Evolutionary conservation across 106 monocot species (phyloP).

Genomic region (Narthecium ossifragum): DNA sequence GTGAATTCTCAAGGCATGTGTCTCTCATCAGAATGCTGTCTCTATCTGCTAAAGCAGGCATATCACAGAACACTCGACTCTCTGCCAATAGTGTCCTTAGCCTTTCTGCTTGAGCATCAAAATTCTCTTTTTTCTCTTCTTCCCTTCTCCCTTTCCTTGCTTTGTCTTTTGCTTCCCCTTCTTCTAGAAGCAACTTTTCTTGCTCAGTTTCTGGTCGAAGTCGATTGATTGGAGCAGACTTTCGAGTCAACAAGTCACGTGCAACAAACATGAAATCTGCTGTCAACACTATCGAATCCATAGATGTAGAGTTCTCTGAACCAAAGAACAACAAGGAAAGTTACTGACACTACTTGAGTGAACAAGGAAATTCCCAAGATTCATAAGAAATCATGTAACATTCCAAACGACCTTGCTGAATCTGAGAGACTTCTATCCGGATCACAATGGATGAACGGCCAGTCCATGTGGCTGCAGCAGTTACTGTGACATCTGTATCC

Average conservation of each 20-base stretch:
- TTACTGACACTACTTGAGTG: neutral
- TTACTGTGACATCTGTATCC: slow-evolving; percentile 76
- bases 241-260: slow-evolving; percentile 81
- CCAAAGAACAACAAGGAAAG: neutral
- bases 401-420: slow-evolving; percentile 34
- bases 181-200: slow-evolving; percentile 54
- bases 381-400: neutral
- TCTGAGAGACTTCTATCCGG: slow-evolving; percentile 83
- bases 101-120: slow-evolving; percentile 39
- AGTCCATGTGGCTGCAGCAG: slow-evolving; percentile 84
- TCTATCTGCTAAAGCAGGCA: slow-evolving; percentile 88
- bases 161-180: slow-evolving; percentile 68
- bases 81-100: slow-evolving; percentile 67
- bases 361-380: neutral
- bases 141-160: slow-evolving; percentile 47
- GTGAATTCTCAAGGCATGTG: slow-evolving; percentile 78
- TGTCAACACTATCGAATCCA: slow-evolving; percentile 65
- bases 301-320: neutral
- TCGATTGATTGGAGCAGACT: slow-evolving; percentile 86
- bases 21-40: slow-evolving; percentile 85
- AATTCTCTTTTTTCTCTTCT: slow-evolving; percentile 47
- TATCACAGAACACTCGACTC: slow-evolving; percentile 85
- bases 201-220: slow-evolving; percentile 71
- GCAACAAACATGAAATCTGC: slow-evolving; percentile 98
- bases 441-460: slow-evolving; percentile 93